Evolutionary conservation across 257 asterid genomes (phyloP), one percentile per base, ranked within the genome.

Genomic region (Voacanga thouarsii): DNA sequence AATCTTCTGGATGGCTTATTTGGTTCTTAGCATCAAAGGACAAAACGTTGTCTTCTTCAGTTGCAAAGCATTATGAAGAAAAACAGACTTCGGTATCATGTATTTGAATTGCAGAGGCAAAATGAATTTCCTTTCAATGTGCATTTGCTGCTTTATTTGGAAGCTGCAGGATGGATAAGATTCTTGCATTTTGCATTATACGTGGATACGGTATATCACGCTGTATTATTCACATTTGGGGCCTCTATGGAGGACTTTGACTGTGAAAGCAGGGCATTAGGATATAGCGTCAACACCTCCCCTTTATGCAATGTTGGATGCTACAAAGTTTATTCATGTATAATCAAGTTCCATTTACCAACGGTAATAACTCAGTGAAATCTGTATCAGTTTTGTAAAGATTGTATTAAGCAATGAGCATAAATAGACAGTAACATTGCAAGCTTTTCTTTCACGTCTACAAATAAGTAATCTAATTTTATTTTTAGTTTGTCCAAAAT

Each of bases 1-100:
- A 87, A 84, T 85, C 92, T 93, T 71, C 75, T 96, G 83, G 91
- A 90, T 76, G 85, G 92, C 44, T 81, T 96, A 84, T 96, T 93
- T 75, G 88, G 59, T 79, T 88, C 89, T 60, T 84, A 87, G 82
- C 45, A 71, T 81, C 74, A 28, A 43, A 41, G 15, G 73, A 44
- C 16, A 23, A 41, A 23, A 41, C 51, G 7, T 37, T 1, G n/a
- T 64, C 70, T 30, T 15, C 45, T 64, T 30, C n/a, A 64, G 44
- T 30, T 30, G 70, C 70, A 64, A 44, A 16, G 70, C n/a, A 64
- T 30, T 7, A 14, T 64, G 70, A 7, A 30, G 23, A 64, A 28
- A 59, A 61, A 41, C 67, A 61, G 41, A 11, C 33, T 60, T 57
- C n/a, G 44, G 57, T 71, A 21, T 41, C 43, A 75, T 16, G 44